Evolutionary conservation across 345 rosid genomes (phyloP), one percentile per base, ranked within the genome.

Genomic region (Leavenworthia alabamica): DNA sequence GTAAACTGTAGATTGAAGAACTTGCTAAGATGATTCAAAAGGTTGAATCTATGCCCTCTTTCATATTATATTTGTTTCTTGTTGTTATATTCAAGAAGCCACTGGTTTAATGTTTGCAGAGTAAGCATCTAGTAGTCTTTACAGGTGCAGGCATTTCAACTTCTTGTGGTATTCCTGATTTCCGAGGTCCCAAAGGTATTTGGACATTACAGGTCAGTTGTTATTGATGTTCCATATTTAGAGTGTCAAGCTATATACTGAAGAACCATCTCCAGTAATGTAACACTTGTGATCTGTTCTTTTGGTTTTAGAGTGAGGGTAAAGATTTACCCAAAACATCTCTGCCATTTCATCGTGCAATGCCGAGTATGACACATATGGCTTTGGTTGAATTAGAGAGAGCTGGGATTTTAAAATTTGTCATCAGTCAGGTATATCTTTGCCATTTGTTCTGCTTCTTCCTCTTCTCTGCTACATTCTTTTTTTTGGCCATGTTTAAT

Each of bases 191-290:
- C 45, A 82, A 83, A 64, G 99, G 99, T 68, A 89, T 93, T 61
- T 93, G 99, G 99, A 93, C 99, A 9, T 55, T 93, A 33, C 97
- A 93, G 97, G 97, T 89, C n/a, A n/a, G n/a, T n/a, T n/a, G n/a
- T n/a, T n/a, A n/a, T n/a, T n/a, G n/a, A n/a, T n/a, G n/a, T n/a
- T n/a, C n/a, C n/a, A n/a, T n/a, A n/a, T n/a, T n/a, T n/a, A n/a
- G n/a, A n/a, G n/a, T n/a, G n/a, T n/a, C n/a, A n/a, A n/a, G n/a
- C n/a, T n/a, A n/a, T n/a, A n/a, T n/a, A n/a, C n/a, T n/a, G n/a
- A 40, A 35, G 60, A 22, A 52, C 53, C 54, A 32, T 48, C 24
- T 35, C 8, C 33, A 50, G 15, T 12, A 54, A 60, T 53, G 60
- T 46, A 32, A 57, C 52, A 57, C 42, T 36, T 77, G 2, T 46